phyloP scores from a whole-genome alignment of 768 basidiomycete species.

The Boletus vermiculosoides region DNA sequence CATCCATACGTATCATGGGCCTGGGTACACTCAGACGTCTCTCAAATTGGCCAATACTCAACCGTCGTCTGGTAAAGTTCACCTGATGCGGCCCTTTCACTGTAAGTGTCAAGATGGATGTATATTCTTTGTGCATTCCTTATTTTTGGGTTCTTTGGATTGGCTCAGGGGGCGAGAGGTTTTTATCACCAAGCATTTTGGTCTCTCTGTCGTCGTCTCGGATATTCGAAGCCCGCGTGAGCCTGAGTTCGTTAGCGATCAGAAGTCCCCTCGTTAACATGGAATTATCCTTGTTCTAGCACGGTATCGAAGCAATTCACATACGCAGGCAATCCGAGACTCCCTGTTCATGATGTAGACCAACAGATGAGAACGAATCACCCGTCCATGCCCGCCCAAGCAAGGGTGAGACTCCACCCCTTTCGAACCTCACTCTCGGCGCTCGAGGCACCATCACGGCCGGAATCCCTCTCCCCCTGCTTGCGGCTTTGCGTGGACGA shows the following conservation, averaged over 20 bases:
- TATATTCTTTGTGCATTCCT: constrained; percentile 37
- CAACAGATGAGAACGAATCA: background rate
- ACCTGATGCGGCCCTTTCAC: constrained; percentile 2
- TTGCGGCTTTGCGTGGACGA: background rate
- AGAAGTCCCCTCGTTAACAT: background rate
- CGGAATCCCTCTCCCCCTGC: background rate
- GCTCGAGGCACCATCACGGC: background rate
- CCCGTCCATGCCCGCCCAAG: background rate
- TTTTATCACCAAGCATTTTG: constrained; percentile 35
- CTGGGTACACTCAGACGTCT: constrained; percentile 50
- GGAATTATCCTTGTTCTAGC: background rate
- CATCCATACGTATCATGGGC: constrained; percentile 48
- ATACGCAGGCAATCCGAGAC: background rate
- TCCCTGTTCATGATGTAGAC: background rate
- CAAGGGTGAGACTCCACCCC: background rate
- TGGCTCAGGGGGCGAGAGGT: constrained; percentile 49
- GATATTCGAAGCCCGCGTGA: background rate
- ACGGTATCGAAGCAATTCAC: background rate
- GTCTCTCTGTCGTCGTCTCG: constrained; percentile 21
- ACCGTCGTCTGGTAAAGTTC: constrained; percentile 38
- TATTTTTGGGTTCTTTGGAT: constrained; percentile 55
- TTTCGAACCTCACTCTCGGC: background rate
- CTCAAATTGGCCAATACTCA: constrained; percentile 38
- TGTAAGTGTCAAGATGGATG: constrained; percentile 45
- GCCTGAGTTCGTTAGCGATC: background rate